phyloP scores from a whole-genome alignment of 1,284 basidiomycete species.

The Sanghuangporus baumii region DNA sequence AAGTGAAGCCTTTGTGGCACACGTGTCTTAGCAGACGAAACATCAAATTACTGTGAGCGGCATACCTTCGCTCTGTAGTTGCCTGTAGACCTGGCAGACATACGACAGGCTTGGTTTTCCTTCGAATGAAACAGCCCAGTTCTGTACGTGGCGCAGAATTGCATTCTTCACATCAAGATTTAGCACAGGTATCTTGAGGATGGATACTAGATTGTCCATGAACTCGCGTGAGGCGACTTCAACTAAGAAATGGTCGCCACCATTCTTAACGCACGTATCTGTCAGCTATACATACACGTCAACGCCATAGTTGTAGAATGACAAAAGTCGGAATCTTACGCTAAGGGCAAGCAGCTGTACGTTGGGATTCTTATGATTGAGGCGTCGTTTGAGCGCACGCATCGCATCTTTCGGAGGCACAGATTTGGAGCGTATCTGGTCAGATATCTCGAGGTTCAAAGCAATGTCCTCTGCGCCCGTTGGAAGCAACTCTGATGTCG shows the following conservation, averaged over 20 bases:
- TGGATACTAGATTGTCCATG: conserved; percentile 86
- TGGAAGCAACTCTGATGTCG: conserved; percentile 84
- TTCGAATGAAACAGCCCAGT: conserved; percentile 90
- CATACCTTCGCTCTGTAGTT: conserved; percentile 70
- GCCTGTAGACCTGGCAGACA: conserved; percentile 76
- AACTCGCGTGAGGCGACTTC: conserved; percentile 89
- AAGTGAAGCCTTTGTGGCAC: conserved; percentile 56
- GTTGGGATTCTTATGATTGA: conserved; percentile 95
- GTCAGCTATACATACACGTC: conserved; percentile 54
- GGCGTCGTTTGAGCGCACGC: conserved; percentile 80
- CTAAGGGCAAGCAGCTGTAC: conserved; percentile 85
- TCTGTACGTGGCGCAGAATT: conserved; percentile 79
- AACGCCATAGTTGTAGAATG: conserved; percentile 10
- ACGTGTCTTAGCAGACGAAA: neutral
- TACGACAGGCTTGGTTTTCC: conserved; percentile 73
- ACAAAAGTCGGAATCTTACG: conserved; percentile 44
- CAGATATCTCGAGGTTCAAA: conserved; percentile 92
- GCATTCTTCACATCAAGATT: conserved; percentile 84
- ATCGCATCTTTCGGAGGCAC: conserved; percentile 84
- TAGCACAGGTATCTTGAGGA: conserved; percentile 66
- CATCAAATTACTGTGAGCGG: neutral
- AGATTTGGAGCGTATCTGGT: conserved; percentile 92
- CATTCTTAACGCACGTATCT: conserved; percentile 97
- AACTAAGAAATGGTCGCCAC: conserved; percentile 85
- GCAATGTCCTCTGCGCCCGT: conserved; percentile 86